Conservation (phyloP, 2,329 filamentous ascomycete species). For the Phialophora tarda region DNA sequence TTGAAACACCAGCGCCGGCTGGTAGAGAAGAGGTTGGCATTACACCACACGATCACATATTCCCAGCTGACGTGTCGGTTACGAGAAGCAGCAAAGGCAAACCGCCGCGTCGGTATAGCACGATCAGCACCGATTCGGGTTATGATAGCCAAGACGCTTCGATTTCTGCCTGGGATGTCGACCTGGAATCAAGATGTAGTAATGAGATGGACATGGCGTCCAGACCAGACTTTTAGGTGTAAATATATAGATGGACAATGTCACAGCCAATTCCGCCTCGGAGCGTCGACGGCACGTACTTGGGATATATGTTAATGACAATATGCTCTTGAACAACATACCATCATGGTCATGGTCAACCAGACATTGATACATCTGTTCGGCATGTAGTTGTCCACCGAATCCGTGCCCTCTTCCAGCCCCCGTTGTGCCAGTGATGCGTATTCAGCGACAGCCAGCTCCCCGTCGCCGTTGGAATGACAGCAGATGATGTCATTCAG, state of each 20-base stretch:
- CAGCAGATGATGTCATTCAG: neutral
- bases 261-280: neutral
- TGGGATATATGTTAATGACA: conserved; percentile 2
- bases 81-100: conserved; percentile 26
- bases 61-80: conserved; percentile 30
- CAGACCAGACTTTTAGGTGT: neutral
- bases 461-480: neutral
- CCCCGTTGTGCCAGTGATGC: neutral
- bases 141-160: conserved; percentile 45
- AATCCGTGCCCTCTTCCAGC: neutral
- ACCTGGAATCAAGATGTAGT: conserved; percentile 9
- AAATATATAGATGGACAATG: neutral
- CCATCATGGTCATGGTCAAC: neutral
- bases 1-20: conserved; percentile 23
- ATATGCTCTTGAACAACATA: neutral
- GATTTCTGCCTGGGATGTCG: conserved; percentile 25
- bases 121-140: conserved; percentile 48
- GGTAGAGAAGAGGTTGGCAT: conserved; percentile 34
- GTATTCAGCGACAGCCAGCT: neutral
- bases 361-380: neutral
- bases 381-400: neutral
- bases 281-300: neutral
- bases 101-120: conserved; percentile 41
- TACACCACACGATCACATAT: conserved; percentile 26
- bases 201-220: neutral